Base-by-base conservation (phyloP, 768 basidiomycete species). In the Stropharia rugosoannulata region DNA sequence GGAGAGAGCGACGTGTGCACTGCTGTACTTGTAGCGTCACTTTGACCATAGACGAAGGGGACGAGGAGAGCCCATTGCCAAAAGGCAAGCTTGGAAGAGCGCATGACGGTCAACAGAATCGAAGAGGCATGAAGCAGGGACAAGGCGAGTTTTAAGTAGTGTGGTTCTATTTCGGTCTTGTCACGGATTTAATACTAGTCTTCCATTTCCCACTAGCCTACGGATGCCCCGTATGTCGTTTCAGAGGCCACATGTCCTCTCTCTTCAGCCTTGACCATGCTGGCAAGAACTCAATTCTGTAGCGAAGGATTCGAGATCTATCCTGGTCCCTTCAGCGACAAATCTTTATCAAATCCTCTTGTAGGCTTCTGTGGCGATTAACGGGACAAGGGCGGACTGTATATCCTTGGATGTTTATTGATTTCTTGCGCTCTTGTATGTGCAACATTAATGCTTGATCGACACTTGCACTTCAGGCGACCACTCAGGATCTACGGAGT, bases 181-280 rank as follows among this genome's bases (percentile, higher is more conserved):
- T 51, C 50, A 51, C 50, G 40, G 40, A 51, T 29, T 43, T 16
- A 18, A 40, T 16, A n/a, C n/a, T n/a, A 37, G 42, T n/a, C 46
- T 55, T 55, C 45, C 46, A 48, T 47, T 55, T 55, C 25, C 37
- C 25, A 25, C 54, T 49, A 36, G 29, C 39, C 54, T 37, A 25
- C 22, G 16, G 38, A 29, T 55, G 46, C 46, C 54, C 54, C 54
- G 48, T 55, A 55, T 55, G 45, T 55, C 54, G 25, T n/a, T 22
- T 19, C 12, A 40, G 15, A 6, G 45, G 27, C 54, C 54, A 55
- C 54, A 55, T 55, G 54, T 49, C 40, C 45, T 42, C 8, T 8
- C 35, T 54, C 18, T 41, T 18, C 40, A 22, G 44, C 29, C 18
- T 48, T 40, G 54, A 39, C 45, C 54, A 44, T 16, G 54, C 54